Evolutionary conservation across 768 basidiomycete species (phyloP).

Genomic region (Suillus clintonianus): DNA sequence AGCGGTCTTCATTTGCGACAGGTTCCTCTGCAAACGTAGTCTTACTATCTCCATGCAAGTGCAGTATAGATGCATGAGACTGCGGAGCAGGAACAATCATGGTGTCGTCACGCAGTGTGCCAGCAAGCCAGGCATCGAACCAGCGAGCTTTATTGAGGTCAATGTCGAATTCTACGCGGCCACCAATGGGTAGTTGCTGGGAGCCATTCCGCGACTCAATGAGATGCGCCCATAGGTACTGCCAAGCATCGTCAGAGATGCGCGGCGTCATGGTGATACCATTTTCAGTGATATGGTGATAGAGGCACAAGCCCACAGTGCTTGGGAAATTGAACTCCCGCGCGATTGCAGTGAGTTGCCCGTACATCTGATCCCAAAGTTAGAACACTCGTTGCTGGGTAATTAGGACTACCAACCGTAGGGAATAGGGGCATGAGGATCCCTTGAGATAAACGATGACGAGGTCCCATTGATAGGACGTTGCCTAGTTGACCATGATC

Average conservation of each 20-base stretch:
- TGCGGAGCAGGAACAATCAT: slow-evolving; percentile 35
- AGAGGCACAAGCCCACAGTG: slow-evolving; percentile 75
- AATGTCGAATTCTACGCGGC: slow-evolving; percentile 86
- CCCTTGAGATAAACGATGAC: slow-evolving; percentile 64
- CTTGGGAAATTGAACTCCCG: slow-evolving; percentile 83
- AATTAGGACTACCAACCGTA: slow-evolving; percentile 45
- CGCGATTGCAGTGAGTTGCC: slow-evolving; percentile 76
- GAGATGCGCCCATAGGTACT: slow-evolving; percentile 65
- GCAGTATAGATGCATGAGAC: slow-evolving; percentile 46
- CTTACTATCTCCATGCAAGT: slow-evolving; percentile 57
- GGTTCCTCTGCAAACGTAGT: slow-evolving; percentile 45
- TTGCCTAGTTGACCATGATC: slow-evolving; percentile 62
- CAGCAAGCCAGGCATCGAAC: slow-evolving; percentile 70
- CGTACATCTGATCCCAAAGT: slow-evolving; percentile 58
- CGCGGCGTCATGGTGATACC: slow-evolving; percentile 63
- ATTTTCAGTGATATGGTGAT: slow-evolving; percentile 62
- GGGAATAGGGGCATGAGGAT: slow-evolving; percentile 75
- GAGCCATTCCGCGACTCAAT: slow-evolving; percentile 44
- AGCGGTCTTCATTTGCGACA: slow-evolving; percentile 40
- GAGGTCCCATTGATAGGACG: slow-evolving; percentile 58
- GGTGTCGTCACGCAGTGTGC: slow-evolving; percentile 48
- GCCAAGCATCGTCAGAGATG: slow-evolving; percentile 80
- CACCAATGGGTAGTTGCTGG: slow-evolving; percentile 61
- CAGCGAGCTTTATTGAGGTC: slow-evolving; percentile 76
- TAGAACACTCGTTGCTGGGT: slow-evolving; percentile 1